phyloP scores from a whole-genome alignment of 2,329 filamentous ascomycete species.

The Ceratocystiopsis sp. region DNA sequence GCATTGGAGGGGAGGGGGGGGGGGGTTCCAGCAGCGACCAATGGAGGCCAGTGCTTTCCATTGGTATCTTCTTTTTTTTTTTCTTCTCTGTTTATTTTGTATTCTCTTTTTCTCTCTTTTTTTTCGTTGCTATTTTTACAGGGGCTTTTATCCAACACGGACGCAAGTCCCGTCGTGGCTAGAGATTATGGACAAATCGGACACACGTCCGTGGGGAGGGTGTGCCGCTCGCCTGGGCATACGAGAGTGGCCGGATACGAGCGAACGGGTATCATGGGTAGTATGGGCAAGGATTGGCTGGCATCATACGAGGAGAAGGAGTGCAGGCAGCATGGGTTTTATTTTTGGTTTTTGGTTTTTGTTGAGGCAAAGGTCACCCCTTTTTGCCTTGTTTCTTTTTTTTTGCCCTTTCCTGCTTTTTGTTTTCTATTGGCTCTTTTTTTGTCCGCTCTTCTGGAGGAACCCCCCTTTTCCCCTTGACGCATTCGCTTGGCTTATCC shows the following conservation, averaged over 20 bases:
- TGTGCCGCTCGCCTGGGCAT: too few relatives aligned
- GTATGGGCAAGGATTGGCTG: too few relatives aligned
- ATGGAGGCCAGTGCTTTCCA: too few relatives aligned
- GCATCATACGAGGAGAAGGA: too few relatives aligned
- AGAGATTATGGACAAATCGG: conserved; percentile 1
- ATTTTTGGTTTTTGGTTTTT: too few relatives aligned
- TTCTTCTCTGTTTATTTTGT: background rate
- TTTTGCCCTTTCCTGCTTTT: background rate
- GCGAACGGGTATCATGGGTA: too few relatives aligned
- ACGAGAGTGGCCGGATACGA: too few relatives aligned
- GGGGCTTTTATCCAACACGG: background rate
- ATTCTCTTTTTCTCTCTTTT: background rate
- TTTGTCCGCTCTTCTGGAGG: background rate
- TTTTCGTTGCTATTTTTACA: background rate
- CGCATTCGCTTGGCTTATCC: too few relatives aligned
- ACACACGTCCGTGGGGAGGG: background rate
- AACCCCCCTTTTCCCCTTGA: too few relatives aligned
- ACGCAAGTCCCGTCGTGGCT: conserved; percentile 3
- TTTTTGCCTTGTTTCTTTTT: background rate
- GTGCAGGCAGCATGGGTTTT: too few relatives aligned
- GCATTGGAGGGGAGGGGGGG: background rate
- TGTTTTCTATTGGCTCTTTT: background rate
- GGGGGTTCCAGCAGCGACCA: background rate
- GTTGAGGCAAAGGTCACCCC: too few relatives aligned
- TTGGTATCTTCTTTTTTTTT: background rate